Evolutionary conservation across 139 green algal genomes (phyloP).

Genomic region (Micractinium conductrix): DNA sequence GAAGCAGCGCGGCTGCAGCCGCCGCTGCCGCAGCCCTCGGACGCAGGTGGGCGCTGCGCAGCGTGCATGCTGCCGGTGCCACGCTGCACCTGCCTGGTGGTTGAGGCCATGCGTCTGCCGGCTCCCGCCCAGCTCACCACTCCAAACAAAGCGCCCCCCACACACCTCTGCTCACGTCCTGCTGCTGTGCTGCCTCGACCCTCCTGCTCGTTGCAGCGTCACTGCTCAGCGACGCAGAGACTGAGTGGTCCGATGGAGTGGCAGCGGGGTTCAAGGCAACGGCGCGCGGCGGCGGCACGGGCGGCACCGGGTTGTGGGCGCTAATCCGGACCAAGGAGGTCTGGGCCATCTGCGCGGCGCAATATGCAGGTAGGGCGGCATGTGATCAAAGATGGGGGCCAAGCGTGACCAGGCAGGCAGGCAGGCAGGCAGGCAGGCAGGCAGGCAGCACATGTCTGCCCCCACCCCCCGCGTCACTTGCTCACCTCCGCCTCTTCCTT

Average conservation of each 20-base stretch:
- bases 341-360: slow-evolving; percentile 76
- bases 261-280: slow-evolving; percentile 26
- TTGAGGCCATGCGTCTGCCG: too few relatives aligned
- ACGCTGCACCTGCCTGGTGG: too few relatives aligned
- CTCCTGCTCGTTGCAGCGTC: not conserved
- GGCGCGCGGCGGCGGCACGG: not conserved
- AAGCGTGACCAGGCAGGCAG: too few relatives aligned
- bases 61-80: too few relatives aligned
- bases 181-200: not conserved
- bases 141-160: not conserved
- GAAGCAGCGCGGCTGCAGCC: not conserved
- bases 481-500: not conserved
- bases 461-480: not conserved
- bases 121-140: not conserved
- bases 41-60: not conserved
- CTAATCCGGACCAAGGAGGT: slow-evolving; percentile 64
- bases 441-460: too few relatives aligned
- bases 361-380: slow-evolving; percentile 74
- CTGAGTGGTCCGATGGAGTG: slow-evolving; percentile 31
- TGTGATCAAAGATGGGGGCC: too few relatives aligned
- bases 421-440: too few relatives aligned
- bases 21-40: not conserved
- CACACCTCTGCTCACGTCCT: not conserved
- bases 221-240: slow-evolving; percentile 23
- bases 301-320: slow-evolving; percentile 37